phyloP scores from a whole-genome alignment of 2,329 filamentous ascomycete species.

The Cercospora sesami region DNA sequence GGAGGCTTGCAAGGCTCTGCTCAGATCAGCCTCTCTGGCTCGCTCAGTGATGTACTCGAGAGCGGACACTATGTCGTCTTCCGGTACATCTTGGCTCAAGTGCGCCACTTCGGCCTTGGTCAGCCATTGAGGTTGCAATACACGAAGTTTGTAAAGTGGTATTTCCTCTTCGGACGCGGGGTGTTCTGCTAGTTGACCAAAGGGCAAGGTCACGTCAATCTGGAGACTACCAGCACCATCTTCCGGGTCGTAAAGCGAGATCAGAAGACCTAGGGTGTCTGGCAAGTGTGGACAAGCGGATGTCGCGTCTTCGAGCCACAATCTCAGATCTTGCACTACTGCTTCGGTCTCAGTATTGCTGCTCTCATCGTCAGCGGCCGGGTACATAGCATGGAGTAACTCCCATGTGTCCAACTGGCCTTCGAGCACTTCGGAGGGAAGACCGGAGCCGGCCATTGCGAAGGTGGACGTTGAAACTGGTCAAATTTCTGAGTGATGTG shows the following conservation, averaged over 20 bases:
- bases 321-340: slow-evolving; percentile 12
- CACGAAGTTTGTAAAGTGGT: slow-evolving; percentile 39
- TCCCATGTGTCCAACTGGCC: slow-evolving; percentile 43
- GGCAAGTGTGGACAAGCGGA: background rate
- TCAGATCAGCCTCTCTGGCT: slow-evolving; percentile 23
- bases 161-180: background rate
- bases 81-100: slow-evolving; percentile 45
- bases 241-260: background rate
- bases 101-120: slow-evolving; percentile 50
- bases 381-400: slow-evolving; percentile 57
- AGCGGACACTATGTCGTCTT: slow-evolving; percentile 48
- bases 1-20: background rate
- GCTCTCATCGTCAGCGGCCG: slow-evolving; percentile 36
- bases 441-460: slow-evolving; percentile 4
- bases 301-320: slow-evolving; percentile 23
- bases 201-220: slow-evolving; percentile 4
- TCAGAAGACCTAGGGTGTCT: slow-evolving; percentile 7
- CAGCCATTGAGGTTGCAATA: slow-evolving; percentile 56
- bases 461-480: background rate
- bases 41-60: slow-evolving; percentile 50
- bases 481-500: background rate
- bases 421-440: slow-evolving; percentile 17
- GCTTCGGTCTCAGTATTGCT: slow-evolving; percentile 22
- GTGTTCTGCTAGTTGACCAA: slow-evolving; percentile 3
- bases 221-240: slow-evolving; percentile 2